Evolutionary conservation across 441 rosid species (phyloP), one percentile per base, ranked within the genome.

Genomic region (Populus hybrid): DNA sequence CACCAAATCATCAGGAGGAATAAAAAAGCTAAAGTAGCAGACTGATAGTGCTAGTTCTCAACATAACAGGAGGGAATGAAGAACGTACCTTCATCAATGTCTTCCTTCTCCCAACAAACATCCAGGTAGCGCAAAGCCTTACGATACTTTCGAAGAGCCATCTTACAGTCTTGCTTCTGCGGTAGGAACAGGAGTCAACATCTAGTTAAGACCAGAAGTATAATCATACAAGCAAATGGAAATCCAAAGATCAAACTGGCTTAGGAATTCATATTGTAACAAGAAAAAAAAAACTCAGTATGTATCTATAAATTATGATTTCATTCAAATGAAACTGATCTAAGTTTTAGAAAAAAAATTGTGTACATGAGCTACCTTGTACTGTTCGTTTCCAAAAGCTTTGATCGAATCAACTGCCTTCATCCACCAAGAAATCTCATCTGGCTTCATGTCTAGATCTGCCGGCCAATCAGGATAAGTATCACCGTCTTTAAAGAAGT

Each of bases 61-160:
- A 23, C 14, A 26, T 9, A 35, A 14, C 14, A 33, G 28, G n/a
- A 68, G 12, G 21, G 12, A 69, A 23, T 8, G 36, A 59, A 35
- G 38, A 50, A 16, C 40, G 14, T 6, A 89, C 97, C 94, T 88
- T 90, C 92, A 80, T 93, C 93, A 73, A 92, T 93, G 77, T 90
- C 97, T 2, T 92, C 97, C 80, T 93, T 89, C 89, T 92, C 97
- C 98, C 97, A 93, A 87, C 97, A 90, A 82, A 90, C 82, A 85
- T 93, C 97, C 82, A 93, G 82, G 82, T 90, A 92, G 12, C 90
- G 92, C 79, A 93, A 78, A 78, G 92, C 95, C 87, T 93, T 93
- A 21, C 92, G 87, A 78, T 90, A 92, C 86, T 92, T 93, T 79
- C 86, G 84, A 6, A 89, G 89, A 72, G 98, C 97, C 95, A 90